phyloP scores from a whole-genome alignment of 1,139 yeast genomes.

The Wickerhamomyces sp. region DNA sequence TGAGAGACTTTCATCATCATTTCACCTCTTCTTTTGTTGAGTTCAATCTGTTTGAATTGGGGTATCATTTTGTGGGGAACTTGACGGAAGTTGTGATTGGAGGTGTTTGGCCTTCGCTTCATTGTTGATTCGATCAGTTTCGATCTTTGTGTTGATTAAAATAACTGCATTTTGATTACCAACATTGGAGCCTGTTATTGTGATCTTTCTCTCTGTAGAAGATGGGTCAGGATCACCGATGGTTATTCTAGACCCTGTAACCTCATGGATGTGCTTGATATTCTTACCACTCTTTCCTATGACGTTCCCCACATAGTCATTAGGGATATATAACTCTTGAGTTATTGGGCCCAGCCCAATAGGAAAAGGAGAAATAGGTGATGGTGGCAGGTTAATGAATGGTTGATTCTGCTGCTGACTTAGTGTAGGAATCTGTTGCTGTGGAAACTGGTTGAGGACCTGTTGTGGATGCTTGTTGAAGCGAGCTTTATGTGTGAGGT shows the following conservation, averaged over 20 bases:
- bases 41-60: too few relatives aligned
- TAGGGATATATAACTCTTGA: slow-evolving; percentile 74
- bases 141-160: slow-evolving; percentile 73
- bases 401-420: background rate
- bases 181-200: slow-evolving; percentile 64
- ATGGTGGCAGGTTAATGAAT: background rate
- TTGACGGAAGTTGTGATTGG: background rate
- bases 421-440: background rate
- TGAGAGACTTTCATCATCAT: too few relatives aligned
- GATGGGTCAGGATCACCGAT: slow-evolving; percentile 60
- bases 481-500: background rate
- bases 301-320: slow-evolving; percentile 74
- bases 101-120: slow-evolving; percentile 6
- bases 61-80: background rate
- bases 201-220: slow-evolving; percentile 55
- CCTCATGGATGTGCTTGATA: slow-evolving; percentile 72
- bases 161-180: slow-evolving; percentile 75
- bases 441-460: background rate
- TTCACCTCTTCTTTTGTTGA: too few relatives aligned
- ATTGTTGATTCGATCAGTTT: slow-evolving; percentile 49
- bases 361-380: slow-evolving; percentile 1
- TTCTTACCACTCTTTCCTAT: slow-evolving; percentile 86
- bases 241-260: slow-evolving; percentile 71
- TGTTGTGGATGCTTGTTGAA: background rate
- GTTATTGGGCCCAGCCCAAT: slow-evolving; percentile 5